phyloP scores from a whole-genome alignment of 2,329 filamentous ascomycete species.

The Ophiocordyceps australis region DNA sequence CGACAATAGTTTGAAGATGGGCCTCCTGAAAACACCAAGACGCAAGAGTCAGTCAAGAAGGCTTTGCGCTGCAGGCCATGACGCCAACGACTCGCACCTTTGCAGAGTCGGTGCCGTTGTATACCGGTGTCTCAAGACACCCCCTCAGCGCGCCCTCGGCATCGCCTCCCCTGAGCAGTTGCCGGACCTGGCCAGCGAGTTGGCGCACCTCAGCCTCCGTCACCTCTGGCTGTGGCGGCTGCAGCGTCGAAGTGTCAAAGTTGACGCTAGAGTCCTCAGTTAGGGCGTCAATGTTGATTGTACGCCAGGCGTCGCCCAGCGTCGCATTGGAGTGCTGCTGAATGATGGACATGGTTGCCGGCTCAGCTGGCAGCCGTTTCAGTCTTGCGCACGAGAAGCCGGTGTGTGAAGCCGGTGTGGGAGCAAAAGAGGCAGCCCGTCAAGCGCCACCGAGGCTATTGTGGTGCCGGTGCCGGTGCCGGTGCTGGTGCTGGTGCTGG shows the following conservation, averaged over 20 bases:
- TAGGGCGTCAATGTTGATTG: constrained; percentile 84
- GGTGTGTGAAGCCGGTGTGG: not conserved
- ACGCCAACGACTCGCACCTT: too few species aligned
- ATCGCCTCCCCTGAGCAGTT: constrained; percentile 75
- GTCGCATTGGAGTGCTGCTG: constrained; percentile 43
- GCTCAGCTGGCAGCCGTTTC: too few species aligned
- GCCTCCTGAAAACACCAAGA: constrained; percentile 57
- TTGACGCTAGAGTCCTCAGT: constrained; percentile 81
- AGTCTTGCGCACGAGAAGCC: too few species aligned
- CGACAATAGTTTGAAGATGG: constrained; percentile 73
- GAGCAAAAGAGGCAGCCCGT: too few species aligned
- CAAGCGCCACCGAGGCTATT: too few species aligned
- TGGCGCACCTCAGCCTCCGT: constrained; percentile 63
- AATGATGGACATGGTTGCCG: constrained; percentile 45
- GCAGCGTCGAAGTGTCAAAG: constrained; percentile 75
- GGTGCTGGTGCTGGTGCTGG: too few species aligned
- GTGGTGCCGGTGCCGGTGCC: too few species aligned
- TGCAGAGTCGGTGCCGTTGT: constrained; percentile 36
- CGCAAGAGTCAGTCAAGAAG: too few species aligned
- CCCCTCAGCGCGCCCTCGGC: constrained; percentile 70
- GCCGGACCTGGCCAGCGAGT: constrained; percentile 65
- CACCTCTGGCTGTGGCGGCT: constrained; percentile 56
- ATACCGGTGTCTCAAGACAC: constrained; percentile 74
- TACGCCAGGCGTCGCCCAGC: constrained; percentile 55
- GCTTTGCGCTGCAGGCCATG: not conserved